Percentiles rank a stretch among this genome's conserved stretches.
These are phyloP conservation scores for Tilletia setariae DNA, from an alignment of 1,284 basidiomycete species.

Conservation along the genomic window DNA sequence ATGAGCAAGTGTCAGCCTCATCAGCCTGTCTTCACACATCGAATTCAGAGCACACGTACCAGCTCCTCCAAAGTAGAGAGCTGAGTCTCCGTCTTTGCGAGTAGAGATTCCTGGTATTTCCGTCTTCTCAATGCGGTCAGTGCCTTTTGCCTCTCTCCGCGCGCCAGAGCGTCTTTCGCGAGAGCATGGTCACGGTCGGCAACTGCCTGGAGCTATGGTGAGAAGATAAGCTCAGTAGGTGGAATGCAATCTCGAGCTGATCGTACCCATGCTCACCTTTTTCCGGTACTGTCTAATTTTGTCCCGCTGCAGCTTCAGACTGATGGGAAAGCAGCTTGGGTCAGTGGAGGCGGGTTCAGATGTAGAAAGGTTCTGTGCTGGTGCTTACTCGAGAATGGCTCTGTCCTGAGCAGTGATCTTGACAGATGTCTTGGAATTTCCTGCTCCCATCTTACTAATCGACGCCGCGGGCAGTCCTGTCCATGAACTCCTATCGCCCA, in stretches of 20 bases:
- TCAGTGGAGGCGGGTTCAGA: not conserved
- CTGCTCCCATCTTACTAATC: not conserved
- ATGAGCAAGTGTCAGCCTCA: not conserved
- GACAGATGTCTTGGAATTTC: not conserved
- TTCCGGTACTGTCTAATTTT: constrained; percentile 93
- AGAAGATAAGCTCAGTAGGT: constrained; percentile 9
- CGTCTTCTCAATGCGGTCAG: constrained; percentile 77
- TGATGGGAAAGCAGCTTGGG: constrained; percentile 43
- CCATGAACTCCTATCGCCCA: not conserved
- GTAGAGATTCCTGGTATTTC: constrained; percentile 87
- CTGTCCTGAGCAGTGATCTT: constrained; percentile 90
- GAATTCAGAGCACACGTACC: constrained; percentile 60
- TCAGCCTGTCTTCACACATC: not conserved
- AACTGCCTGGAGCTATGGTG: constrained; percentile 73
- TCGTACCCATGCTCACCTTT: constrained; percentile 62
- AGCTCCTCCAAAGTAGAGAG: constrained; percentile 84
- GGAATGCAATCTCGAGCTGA: not conserved
- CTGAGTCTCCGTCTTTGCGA: constrained; percentile 84
- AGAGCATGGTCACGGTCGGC: constrained; percentile 84
- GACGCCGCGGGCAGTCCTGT: not conserved
- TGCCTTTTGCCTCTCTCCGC: constrained; percentile 81
- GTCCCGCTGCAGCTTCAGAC: constrained; percentile 91
- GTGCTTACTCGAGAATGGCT: constrained; percentile 82
- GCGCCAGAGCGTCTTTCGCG: constrained; percentile 74
- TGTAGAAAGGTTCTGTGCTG: not conserved